Evolutionary conservation across 1,284 basidiomycete species (phyloP).

Genomic region (Porodaedalea pini): DNA sequence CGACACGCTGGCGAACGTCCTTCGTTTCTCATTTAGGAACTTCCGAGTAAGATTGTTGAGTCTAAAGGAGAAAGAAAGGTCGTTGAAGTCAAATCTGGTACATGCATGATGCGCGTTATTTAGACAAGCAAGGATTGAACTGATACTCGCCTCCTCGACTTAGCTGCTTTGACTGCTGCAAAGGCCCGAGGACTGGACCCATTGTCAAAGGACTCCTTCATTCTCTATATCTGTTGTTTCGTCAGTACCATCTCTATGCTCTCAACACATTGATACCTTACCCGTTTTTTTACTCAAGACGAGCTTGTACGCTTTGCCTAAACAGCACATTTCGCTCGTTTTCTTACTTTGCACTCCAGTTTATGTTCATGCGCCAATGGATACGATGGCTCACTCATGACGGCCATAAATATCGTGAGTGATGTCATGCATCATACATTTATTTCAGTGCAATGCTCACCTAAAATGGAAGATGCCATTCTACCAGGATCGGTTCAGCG

Average conservation of each 20-base stretch:
- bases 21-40: not conserved
- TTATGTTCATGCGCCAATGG: constrained; percentile 29
- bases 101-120: not conserved
- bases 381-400: constrained; percentile 29
- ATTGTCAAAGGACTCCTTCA: constrained; percentile 27
- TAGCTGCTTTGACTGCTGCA: constrained; percentile 25
- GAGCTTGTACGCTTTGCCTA: constrained; percentile 11
- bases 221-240: constrained; percentile 30
- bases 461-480: constrained; percentile 21
- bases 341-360: constrained; percentile 19
- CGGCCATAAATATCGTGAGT: constrained; percentile 30
- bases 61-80: constrained; percentile 16
- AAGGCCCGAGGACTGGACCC: constrained; percentile 25
- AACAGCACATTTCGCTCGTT: too few relatives aligned
- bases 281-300: not conserved
- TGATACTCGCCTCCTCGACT: not conserved
- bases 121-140: not conserved
- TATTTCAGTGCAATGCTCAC: not conserved
- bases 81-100: constrained; percentile 23
- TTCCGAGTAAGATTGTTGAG: not conserved
- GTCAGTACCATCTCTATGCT: constrained; percentile 15
- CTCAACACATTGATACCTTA: not conserved
- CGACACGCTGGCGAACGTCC: too few relatives aligned
- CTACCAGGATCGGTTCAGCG: constrained; percentile 28
- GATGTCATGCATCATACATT: not conserved